phyloP scores from a whole-genome alignment of 139 green algal species.

The Cymbomonas tetramitiformis region DNA sequence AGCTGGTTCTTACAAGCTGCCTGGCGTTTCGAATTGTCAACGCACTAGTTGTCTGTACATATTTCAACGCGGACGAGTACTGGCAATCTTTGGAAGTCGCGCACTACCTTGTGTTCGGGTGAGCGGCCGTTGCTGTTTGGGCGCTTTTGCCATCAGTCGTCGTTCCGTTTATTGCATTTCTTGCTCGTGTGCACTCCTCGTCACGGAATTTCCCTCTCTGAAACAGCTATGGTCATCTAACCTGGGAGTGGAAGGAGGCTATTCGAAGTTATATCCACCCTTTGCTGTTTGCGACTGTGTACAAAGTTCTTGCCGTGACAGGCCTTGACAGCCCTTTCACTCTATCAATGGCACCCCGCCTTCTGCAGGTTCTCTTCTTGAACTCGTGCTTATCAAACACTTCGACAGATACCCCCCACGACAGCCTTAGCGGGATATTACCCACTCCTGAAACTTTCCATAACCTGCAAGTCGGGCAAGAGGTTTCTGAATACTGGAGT shows the following conservation, averaged over 20 bases:
- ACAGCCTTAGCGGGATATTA: no score
- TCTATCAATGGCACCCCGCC: no score
- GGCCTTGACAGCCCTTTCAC: no score
- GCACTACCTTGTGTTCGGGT: slow-evolving; percentile 48
- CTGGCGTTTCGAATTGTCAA: slow-evolving; percentile 21
- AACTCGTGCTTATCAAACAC: no score
- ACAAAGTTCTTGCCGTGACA: slow-evolving; percentile 16
- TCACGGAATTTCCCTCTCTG: not conserved
- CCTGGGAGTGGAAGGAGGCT: slow-evolving; percentile 52
- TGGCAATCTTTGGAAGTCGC: slow-evolving; percentile 56
- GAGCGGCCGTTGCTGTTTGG: slow-evolving; percentile 1
- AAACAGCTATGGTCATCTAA: slow-evolving; percentile 43
- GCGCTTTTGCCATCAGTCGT: not conserved
- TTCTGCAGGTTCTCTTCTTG: no score
- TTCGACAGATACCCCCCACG: no score
- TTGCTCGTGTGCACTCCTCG: not conserved
- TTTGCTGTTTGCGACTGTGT: slow-evolving; percentile 39
- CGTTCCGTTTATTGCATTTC: not conserved
- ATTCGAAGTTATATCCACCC: slow-evolving; percentile 40
- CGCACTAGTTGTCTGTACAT: slow-evolving; percentile 31
- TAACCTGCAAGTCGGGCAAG: no score
- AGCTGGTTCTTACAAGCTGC: no score
- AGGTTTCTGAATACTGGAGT: no score
- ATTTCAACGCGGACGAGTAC: slow-evolving; percentile 58
- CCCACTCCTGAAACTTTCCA: no score